Evolutionary conservation across 2,329 filamentous ascomycete species (phyloP).

Genomic region (Penicillium psychrosexuale): DNA sequence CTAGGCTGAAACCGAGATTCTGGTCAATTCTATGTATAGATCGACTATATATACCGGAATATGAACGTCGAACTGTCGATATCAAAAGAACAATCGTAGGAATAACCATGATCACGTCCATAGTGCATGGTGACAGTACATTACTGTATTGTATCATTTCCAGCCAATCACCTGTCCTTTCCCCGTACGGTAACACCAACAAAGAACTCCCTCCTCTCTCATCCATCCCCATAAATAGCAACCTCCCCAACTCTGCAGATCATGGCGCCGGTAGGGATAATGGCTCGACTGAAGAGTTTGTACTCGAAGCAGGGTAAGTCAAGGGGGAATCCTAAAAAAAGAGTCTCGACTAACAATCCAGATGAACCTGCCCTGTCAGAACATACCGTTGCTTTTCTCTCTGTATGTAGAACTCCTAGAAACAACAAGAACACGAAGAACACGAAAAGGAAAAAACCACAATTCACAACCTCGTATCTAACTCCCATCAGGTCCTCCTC

Average conservation of each 20-base stretch:
- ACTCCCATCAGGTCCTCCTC: constrained; percentile 61
- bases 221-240: background rate
- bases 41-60: background rate
- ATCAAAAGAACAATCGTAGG: background rate
- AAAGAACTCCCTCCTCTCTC: constrained; percentile 4
- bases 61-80: no score
- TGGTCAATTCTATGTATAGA: background rate
- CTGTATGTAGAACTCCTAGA: constrained; percentile 31
- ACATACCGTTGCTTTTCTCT: constrained; percentile 37
- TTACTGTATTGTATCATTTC: constrained; percentile 1
- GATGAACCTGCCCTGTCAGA: constrained; percentile 40
- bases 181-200: constrained; percentile 1
- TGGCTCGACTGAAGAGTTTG: constrained; percentile 33
- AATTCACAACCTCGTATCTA: background rate
- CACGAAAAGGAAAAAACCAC: background rate
- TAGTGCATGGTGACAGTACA: background rate
- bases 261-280: constrained; percentile 36
- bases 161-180: background rate
- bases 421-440: constrained; percentile 4
- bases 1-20: no score
- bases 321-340: background rate
- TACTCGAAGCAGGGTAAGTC: constrained; percentile 34
- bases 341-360: constrained; percentile 19
- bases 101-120: background rate
- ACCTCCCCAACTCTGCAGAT: background rate